These are phyloP conservation scores for Citrullus mucosospermus DNA, from an alignment of 306 rosid species.

Conservation along the genomic window DNA sequence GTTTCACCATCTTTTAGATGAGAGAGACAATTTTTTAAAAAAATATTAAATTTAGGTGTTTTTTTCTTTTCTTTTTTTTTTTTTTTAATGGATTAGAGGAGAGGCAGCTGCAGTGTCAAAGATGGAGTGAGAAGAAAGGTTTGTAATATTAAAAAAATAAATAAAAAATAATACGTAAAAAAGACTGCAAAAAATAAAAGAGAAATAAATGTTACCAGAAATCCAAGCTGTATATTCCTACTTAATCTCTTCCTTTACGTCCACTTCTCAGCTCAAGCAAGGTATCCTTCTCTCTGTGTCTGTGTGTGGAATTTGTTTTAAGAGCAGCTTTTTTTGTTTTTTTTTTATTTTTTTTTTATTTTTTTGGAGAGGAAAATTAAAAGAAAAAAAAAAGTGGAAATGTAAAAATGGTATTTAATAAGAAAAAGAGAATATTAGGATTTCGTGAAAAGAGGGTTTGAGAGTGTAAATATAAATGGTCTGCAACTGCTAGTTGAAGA, in stretches of 20 bases:
- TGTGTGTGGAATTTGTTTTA: background rate
- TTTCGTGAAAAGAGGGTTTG: background rate
- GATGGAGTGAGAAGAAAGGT: background rate
- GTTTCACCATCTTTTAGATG: background rate
- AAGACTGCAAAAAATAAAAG: background rate
- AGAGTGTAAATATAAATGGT: background rate
- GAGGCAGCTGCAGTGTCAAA: constrained; percentile 3
- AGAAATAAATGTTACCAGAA: background rate
- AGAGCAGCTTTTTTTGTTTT: background rate
- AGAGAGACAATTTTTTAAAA: background rate
- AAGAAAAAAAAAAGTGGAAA: background rate
- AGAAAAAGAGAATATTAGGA: background rate
- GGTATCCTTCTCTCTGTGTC: background rate
- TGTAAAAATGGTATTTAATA: background rate
- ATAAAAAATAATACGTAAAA: background rate
- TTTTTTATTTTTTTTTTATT: background rate
- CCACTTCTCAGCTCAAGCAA: constrained; percentile 11
- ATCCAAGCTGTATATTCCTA: background rate
- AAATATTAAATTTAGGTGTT: background rate
- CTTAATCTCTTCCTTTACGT: constrained; percentile 11
- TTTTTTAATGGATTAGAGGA: background rate
- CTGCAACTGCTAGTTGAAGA: no score
- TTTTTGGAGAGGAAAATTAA: no score
- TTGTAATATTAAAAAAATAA: background rate
- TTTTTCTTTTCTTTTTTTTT: no score